A percentile compares a stretch with the other conserved stretches of the same genome.
Conservation (phyloP, 148 eudicot species). For the Heliosperma pusillum region DNA sequence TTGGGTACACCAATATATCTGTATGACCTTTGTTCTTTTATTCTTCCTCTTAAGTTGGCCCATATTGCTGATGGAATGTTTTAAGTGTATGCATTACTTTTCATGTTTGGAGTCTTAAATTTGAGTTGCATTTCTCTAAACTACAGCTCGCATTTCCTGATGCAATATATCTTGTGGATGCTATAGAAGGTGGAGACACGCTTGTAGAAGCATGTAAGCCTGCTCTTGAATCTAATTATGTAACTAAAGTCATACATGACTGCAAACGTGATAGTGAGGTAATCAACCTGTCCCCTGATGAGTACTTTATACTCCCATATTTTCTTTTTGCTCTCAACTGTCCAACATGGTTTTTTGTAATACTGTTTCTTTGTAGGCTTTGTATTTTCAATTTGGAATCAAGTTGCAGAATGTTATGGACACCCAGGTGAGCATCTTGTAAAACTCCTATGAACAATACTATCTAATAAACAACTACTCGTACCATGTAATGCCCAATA, state of each 20-base stretch:
- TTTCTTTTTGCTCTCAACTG: background rate
- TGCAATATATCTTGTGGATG: constrained; percentile 91
- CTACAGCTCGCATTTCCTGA: constrained; percentile 89
- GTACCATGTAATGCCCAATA: background rate
- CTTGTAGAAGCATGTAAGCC: constrained; percentile 94
- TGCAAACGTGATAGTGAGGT: constrained; percentile 99
- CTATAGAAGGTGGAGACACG: constrained; percentile 68
- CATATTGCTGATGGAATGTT: background rate
- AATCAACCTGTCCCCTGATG: constrained; percentile 12
- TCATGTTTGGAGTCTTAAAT: background rate
- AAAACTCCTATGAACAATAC: background rate
- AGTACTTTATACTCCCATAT: background rate
- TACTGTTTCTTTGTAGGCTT: constrained; percentile 47
- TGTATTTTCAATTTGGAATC: constrained; percentile 88
- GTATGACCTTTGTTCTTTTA: background rate
- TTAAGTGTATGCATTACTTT: background rate
- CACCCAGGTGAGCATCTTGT: constrained; percentile 62
- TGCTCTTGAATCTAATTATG: constrained; percentile 77
- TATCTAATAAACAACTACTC: background rate
- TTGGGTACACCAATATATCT: background rate
- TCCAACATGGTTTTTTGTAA: constrained; percentile 7
- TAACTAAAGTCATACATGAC: constrained; percentile 97
- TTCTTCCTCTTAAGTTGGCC: background rate
- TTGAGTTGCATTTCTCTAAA: constrained; percentile 10
- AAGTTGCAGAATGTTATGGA: constrained; percentile 87